phyloP scores from a whole-genome alignment of 23 red algal species.

The Gracilaria caudata region DNA sequence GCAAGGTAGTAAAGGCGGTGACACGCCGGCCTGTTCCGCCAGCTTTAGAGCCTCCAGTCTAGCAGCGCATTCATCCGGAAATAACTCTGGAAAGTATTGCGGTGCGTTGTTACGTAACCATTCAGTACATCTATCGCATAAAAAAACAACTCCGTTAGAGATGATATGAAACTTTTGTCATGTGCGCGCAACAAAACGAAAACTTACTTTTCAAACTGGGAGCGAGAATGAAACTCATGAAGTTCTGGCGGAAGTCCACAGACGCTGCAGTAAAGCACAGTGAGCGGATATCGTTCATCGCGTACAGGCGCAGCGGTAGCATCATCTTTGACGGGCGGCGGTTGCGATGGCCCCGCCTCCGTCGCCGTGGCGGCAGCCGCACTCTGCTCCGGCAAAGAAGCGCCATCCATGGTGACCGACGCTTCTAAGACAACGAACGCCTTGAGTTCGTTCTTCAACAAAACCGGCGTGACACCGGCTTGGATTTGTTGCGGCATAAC shows the following conservation, averaged over 20 bases:
- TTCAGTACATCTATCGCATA: slow-evolving; percentile 37
- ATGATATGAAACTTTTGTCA: background rate
- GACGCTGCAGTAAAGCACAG: slow-evolving; percentile 46
- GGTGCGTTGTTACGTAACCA: slow-evolving; percentile 70
- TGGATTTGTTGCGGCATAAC: too few relatives aligned
- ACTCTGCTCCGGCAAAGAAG: background rate
- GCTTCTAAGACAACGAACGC: background rate
- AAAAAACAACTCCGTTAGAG: background rate
- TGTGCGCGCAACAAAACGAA: background rate
- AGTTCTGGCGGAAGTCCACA: slow-evolving; percentile 58
- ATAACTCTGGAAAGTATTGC: slow-evolving; percentile 52
- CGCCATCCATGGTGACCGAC: background rate
- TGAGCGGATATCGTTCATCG: slow-evolving; percentile 61
- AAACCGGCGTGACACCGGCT: too few relatives aligned
- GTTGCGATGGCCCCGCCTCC: background rate
- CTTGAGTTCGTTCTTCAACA: too few relatives aligned
- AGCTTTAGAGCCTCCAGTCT: slow-evolving; percentile 43
- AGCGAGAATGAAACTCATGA: slow-evolving; percentile 59
- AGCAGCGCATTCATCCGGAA: slow-evolving; percentile 65
- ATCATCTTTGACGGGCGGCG: background rate
- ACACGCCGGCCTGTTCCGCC: slow-evolving; percentile 41
- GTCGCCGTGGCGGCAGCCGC: background rate
- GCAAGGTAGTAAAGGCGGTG: slow-evolving; percentile 10
- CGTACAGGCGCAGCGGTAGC: background rate
- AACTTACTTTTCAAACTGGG: slow-evolving; percentile 63